Conservation (phyloP, 257 asterid species). For the Ilex aquifolium region DNA sequence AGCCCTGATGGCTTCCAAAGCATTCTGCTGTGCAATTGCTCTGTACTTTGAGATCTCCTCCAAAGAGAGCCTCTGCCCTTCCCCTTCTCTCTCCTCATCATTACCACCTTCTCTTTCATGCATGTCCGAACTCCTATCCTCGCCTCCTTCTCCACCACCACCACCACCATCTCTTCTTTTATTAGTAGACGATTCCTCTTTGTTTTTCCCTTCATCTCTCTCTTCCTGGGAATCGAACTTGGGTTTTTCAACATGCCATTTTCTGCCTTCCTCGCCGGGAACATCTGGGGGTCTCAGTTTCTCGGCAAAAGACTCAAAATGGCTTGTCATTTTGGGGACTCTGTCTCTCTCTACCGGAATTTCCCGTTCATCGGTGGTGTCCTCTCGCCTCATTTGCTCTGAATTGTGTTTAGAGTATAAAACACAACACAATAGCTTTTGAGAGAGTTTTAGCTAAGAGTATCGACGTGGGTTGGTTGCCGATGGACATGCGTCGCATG, state of each 20-base stretch:
- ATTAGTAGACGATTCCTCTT: too few species aligned
- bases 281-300: slow-evolving; percentile 11
- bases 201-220: neutral
- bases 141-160: too few species aligned
- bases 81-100: too few species aligned
- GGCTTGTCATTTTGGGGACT: slow-evolving; percentile 47
- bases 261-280: neutral
- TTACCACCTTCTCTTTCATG: too few species aligned
- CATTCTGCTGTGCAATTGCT: slow-evolving; percentile 56
- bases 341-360: slow-evolving; percentile 37
- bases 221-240: slow-evolving; percentile 13
- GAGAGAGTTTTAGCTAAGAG: too few species aligned
- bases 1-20: slow-evolving; percentile 41
- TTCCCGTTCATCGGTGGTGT: slow-evolving; percentile 23
- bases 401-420: neutral
- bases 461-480: too few species aligned
- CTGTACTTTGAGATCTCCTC: slow-evolving; percentile 51
- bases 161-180: too few species aligned
- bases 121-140: too few species aligned
- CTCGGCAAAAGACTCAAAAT: slow-evolving; percentile 44
- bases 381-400: slow-evolving; percentile 40
- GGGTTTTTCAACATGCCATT: slow-evolving; percentile 5
- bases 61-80: slow-evolving; percentile 20
- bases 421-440: too few species aligned
- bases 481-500: too few species aligned